These are phyloP conservation scores for Penicillium flavigenum DNA, from an alignment of 495 filamentous ascomycete genomes.

Conservation along the genomic window DNA sequence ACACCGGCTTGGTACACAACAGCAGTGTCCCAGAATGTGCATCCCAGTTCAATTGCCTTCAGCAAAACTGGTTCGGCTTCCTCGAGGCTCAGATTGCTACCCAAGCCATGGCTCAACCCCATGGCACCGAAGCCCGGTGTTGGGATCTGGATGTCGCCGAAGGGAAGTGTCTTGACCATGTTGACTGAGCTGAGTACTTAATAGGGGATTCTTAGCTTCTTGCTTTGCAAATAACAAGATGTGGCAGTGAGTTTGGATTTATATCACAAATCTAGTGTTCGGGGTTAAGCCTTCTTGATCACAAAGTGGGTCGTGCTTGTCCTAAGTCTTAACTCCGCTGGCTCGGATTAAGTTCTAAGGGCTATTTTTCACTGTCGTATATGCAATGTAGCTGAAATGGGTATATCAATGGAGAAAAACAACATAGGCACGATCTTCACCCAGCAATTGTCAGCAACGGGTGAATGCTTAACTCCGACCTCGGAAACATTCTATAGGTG, in stretches of 20 bases:
- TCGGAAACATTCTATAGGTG: too few relatives aligned
- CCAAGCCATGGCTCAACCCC: constrained; percentile 46
- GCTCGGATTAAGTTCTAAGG: neutral
- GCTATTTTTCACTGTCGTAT: too few relatives aligned
- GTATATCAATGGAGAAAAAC: too few relatives aligned
- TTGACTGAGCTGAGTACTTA: constrained; percentile 12
- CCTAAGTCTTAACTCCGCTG: neutral
- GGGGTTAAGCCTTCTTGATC: neutral
- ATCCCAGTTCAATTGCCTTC: constrained; percentile 52
- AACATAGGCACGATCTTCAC: too few relatives aligned
- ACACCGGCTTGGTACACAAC: constrained; percentile 50
- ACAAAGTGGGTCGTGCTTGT: neutral
- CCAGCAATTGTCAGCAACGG: too few relatives aligned
- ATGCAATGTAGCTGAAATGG: too few relatives aligned
- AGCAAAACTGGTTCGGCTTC: constrained; percentile 51
- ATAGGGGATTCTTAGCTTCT: neutral
- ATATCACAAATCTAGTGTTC: neutral
- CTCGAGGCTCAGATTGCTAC: constrained; percentile 41
- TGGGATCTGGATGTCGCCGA: constrained; percentile 40
- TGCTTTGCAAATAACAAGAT: neutral
- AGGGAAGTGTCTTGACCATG: constrained; percentile 47
- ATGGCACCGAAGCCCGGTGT: constrained; percentile 49
- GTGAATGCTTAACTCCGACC: too few relatives aligned
- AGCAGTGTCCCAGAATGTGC: constrained; percentile 56
- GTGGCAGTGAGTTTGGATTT: neutral